These are phyloP conservation scores for Periconia macrospinosa DNA, from an alignment of 2,329 filamentous ascomycete species.

Conservation along the genomic window DNA sequence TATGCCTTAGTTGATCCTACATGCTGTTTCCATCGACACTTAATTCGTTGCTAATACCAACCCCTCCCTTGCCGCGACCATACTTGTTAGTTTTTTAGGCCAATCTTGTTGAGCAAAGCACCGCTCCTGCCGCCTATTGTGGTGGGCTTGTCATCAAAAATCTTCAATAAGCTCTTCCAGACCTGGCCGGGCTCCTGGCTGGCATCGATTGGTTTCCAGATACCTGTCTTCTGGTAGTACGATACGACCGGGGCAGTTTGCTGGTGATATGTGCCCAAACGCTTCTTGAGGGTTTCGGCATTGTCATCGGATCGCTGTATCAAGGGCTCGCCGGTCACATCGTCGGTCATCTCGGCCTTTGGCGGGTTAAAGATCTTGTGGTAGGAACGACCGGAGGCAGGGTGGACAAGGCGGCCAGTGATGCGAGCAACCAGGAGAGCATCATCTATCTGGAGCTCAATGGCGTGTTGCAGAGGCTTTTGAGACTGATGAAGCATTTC, in stretches of 20 bases:
- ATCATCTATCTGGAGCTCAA: constrained; percentile 97
- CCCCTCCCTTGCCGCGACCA: neutral
- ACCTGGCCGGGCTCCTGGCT: constrained; percentile 95
- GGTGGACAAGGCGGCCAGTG: constrained; percentile 93
- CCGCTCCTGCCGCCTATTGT: constrained; percentile 42
- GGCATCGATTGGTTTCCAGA: constrained; percentile 94
- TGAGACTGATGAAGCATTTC: constrained; percentile 79
- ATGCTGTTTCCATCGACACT: no score
- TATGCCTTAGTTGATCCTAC: no score
- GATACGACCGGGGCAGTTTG: constrained; percentile 91
- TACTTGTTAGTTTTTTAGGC: constrained; percentile 50
- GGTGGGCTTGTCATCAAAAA: constrained; percentile 69
- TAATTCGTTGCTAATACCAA: no score
- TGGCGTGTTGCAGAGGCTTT: constrained; percentile 88
- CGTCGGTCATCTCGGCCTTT: constrained; percentile 91
- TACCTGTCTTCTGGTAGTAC: constrained; percentile 97
- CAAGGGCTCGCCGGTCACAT: constrained; percentile 93
- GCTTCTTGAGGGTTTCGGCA: constrained; percentile 92
- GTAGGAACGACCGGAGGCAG: constrained; percentile 93
- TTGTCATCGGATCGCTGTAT: constrained; percentile 98
- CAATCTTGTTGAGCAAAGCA: constrained; percentile 57
- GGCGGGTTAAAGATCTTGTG: constrained; percentile 99
- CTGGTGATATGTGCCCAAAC: constrained; percentile 86
- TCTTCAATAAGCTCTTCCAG: constrained; percentile 87
- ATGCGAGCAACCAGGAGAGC: constrained; percentile 91